Conservation (phyloP, 1,139 yeast species). For the Yamadazyma blattariae region DNA sequence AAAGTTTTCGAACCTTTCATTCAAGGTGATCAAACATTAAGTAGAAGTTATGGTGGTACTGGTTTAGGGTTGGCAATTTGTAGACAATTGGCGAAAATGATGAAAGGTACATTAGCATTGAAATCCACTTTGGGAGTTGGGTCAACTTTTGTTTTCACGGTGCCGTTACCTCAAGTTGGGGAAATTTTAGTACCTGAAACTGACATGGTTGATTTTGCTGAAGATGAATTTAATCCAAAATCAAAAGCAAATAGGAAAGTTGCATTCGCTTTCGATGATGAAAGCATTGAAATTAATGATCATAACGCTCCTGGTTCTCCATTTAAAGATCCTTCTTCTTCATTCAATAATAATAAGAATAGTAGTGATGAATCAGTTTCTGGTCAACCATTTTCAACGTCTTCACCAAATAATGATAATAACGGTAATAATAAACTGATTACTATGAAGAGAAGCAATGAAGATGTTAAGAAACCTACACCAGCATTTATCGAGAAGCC, state of each 20-base stretch:
- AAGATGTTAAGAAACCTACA: slow-evolving; percentile 5
- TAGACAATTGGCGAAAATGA: slow-evolving; percentile 83
- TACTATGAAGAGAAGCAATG: slow-evolving; percentile 5
- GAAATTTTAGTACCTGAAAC: slow-evolving; percentile 46
- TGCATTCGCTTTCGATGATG: slow-evolving; percentile 26
- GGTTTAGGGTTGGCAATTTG: slow-evolving; percentile 94
- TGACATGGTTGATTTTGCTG: slow-evolving; percentile 40
- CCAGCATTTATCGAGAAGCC: slow-evolving; percentile 37
- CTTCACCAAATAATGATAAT: slow-evolving; percentile 3
- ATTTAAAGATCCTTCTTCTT: background rate
- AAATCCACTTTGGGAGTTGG: slow-evolving; percentile 74
- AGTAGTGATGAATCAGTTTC: background rate
- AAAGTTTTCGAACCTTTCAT: slow-evolving; percentile 94
- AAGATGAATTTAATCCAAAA: slow-evolving; percentile 43
- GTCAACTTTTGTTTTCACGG: slow-evolving; percentile 73
- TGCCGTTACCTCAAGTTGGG: slow-evolving; percentile 74
- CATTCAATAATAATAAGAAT: background rate
- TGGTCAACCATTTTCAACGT: slow-evolving; percentile 3
- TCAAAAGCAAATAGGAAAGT: slow-evolving; percentile 37
- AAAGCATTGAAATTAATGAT: slow-evolving; percentile 6
- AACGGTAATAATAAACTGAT: background rate
- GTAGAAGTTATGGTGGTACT: slow-evolving; percentile 92
- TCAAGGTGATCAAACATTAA: slow-evolving; percentile 93
- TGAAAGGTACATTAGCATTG: slow-evolving; percentile 78
- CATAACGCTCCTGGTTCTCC: background rate